Evolutionary conservation across 176 grass and related monocot species (phyloP).

Genomic region (Rhynchospora breviuscula): DNA sequence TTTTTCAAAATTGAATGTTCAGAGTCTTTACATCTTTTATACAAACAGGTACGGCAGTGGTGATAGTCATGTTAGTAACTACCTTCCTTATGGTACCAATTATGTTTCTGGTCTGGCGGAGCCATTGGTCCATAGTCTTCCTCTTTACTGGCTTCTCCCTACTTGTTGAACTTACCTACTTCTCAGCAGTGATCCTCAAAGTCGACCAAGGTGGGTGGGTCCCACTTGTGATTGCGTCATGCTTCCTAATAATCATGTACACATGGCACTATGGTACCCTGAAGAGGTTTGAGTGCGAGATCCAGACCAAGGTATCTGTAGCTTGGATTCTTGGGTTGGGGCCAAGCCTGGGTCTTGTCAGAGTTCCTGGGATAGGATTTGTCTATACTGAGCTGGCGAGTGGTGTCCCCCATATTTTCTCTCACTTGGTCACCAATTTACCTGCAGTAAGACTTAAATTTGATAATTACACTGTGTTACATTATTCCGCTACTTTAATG

Average conservation of each 20-base stretch:
- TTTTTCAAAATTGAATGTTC: background rate
- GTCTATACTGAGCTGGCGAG: conserved; percentile 65
- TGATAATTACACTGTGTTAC: background rate
- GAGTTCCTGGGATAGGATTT: conserved; percentile 74
- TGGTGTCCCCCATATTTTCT: conserved; percentile 80
- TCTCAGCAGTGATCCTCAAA: conserved; percentile 52
- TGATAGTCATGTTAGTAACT: conserved; percentile 83
- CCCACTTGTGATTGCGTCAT: conserved; percentile 44
- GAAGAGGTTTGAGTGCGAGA: conserved; percentile 65
- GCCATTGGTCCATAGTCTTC: conserved; percentile 60
- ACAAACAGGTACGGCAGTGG: conserved; percentile 68
- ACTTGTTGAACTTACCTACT: conserved; percentile 60
- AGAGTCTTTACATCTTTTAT: conserved; percentile 21
- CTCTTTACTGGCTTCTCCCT: conserved; percentile 51
- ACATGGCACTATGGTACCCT: conserved; percentile 68
- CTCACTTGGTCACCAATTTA: conserved; percentile 87
- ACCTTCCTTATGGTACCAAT: conserved; percentile 75
- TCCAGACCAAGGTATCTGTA: conserved; percentile 89
- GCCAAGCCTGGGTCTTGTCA: conserved; percentile 65
- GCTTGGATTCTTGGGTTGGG: conserved; percentile 74
- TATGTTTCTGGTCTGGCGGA: conserved; percentile 80
- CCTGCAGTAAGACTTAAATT: conserved; percentile 34
- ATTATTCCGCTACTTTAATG: background rate
- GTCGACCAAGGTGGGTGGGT: conserved; percentile 79
- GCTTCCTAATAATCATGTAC: conserved; percentile 66